Base-by-base conservation (phyloP, 1,284 basidiomycete genomes). In the Cryptococcus sp. region DNA sequence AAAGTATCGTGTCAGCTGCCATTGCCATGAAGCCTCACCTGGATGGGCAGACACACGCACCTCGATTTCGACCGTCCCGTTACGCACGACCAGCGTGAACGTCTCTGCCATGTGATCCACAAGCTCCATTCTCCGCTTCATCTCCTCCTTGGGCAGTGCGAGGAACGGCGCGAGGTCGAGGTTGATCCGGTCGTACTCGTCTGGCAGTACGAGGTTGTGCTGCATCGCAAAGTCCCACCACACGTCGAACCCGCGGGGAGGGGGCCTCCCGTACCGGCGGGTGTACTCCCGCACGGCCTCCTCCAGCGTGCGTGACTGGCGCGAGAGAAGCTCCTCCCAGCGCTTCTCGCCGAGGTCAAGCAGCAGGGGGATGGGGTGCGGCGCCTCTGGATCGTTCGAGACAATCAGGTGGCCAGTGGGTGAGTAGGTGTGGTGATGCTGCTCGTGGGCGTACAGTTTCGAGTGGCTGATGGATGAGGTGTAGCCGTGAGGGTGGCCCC, bases 101-200 rank as follows among this genome's bases (percentile, higher is more conserved):
- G 72, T 73, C 60, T 74, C 72, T 20, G 58, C 54, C 66, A 73
- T 66, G 18, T 65, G 56, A 55, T 73, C 66, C 13, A 74, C 73
- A 79, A 88, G 81, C 13, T 77, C 66, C 9, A 87, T 83, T 42
- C 91, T 78, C 59, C 82, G 78, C 59, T 85, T 80, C 60, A 96
- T 71, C 70, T 93, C 89, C 48, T 79, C 79, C 0, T 87, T 86
- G 3, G 84, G 80, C 35, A 96, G 67, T 1, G 80, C 77, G 82
- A 87, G 88, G 72, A 93, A 96, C 1, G 91, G 91, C 20, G 81
- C 83, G 52, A 97, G 77, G 71, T 96, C 92, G 50, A 83, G 79
- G 59, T 85, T 78, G 42, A 96, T 82, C 21, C 84, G 80, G 68
- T 96, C 89, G 67, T 91, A 97, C 71, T 96, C 92, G 77, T 97